Conservation (phyloP, 1,284 basidiomycete species). For the Phellinidium pouzarii region DNA sequence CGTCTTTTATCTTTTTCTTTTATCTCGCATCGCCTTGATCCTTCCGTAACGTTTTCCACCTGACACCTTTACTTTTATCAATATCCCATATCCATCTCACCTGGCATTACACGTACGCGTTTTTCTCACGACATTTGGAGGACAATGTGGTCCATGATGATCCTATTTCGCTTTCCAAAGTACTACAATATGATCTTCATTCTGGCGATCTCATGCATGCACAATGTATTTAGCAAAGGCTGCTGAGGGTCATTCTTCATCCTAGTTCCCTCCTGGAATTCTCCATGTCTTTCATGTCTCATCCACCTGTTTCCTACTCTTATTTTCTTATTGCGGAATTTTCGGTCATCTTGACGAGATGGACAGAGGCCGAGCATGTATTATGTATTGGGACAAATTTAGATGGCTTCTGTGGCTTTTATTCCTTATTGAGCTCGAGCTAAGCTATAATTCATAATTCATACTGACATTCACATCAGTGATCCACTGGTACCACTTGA, state of each 20-base stretch:
- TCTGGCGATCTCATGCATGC: conserved; percentile 2
- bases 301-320: not conserved
- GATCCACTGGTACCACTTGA: no score
- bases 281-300: conserved; percentile 7
- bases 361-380: conserved; percentile 3
- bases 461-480: not conserved
- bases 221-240: not conserved
- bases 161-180: conserved; percentile 16
- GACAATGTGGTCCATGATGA: conserved; percentile 10
- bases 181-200: conserved; percentile 11
- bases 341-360: conserved; percentile 3
- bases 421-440: not conserved
- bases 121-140: conserved; percentile 16
- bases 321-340: conserved; percentile 10
- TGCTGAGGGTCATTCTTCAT: not conserved
- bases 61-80: not conserved
- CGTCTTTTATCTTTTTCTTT: conserved; percentile 3
- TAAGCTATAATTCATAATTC: not conserved
- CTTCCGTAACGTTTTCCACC: not conserved
- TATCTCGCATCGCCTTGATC: not conserved
- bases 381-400: not conserved
- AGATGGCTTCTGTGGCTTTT: not conserved
- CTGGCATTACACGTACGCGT: conserved; percentile 7
- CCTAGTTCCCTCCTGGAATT: conserved; percentile 3
- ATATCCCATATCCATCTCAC: conserved; percentile 11